These are phyloP conservation scores for Myxozyma lipomycoides DNA, from an alignment of 805 yeast genomes.

Conservation along the genomic window DNA sequence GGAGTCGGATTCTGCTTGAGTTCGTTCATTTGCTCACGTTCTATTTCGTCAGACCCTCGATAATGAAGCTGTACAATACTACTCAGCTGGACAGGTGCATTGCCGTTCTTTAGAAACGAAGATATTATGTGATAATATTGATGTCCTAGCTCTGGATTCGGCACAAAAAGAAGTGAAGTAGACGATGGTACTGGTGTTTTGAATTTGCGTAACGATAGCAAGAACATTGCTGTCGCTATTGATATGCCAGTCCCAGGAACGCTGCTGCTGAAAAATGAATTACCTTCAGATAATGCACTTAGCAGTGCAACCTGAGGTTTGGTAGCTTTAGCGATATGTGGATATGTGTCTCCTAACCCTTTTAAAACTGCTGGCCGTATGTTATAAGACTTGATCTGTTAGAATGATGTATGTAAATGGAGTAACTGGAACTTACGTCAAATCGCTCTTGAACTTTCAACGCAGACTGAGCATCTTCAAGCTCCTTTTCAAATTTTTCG, in stretches of 20 bases:
- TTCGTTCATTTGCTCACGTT: slow-evolving; percentile 30
- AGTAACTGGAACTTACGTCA: not conserved
- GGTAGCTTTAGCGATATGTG: slow-evolving; percentile 11
- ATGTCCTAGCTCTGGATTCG: slow-evolving; percentile 36
- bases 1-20: slow-evolving; percentile 33
- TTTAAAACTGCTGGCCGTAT: slow-evolving; percentile 15
- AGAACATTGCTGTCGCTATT: slow-evolving; percentile 32
- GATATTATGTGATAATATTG: slow-evolving; percentile 32
- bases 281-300: slow-evolving; percentile 6
- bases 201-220: slow-evolving; percentile 27
- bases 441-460: not conserved
- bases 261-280: slow-evolving; percentile 33
- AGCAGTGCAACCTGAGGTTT: slow-evolving; percentile 16
- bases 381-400: slow-evolving; percentile 8
- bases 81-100: slow-evolving; percentile 12
- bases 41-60: slow-evolving; percentile 31
- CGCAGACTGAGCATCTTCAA: too few species aligned
- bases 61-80: slow-evolving; percentile 32
- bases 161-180: slow-evolving; percentile 37
- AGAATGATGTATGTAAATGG: not conserved
- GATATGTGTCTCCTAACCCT: slow-evolving; percentile 4
- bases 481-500: too few species aligned
- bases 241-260: slow-evolving; percentile 39
- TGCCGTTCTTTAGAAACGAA: slow-evolving; percentile 18
- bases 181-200: slow-evolving; percentile 14